A percentile compares a stretch with the other conserved stretches of the same genome.
Conservation (phyloP, 257 asterid genomes). For the Anisodus acutangulus region DNA sequence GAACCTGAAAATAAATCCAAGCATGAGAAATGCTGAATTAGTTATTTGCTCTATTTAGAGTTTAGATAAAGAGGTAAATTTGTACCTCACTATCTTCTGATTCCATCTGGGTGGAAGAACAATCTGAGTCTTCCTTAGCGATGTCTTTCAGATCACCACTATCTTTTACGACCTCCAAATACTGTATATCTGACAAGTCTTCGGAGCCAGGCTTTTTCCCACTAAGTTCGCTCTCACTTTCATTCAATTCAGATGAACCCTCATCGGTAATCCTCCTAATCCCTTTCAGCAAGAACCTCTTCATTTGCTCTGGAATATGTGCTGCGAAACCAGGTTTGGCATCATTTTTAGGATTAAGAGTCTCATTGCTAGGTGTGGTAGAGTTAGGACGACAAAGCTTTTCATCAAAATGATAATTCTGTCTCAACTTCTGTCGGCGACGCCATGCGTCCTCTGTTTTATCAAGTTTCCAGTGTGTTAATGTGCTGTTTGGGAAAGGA, state of each 20-base stretch:
- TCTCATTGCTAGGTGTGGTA: slow-evolving; percentile 45
- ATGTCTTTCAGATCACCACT: slow-evolving; percentile 57
- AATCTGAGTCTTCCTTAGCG: slow-evolving; percentile 63
- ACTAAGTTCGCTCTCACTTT: slow-evolving; percentile 62
- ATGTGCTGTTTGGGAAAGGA: slow-evolving; percentile 72
- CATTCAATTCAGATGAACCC: slow-evolving; percentile 60
- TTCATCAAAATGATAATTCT: slow-evolving; percentile 89
- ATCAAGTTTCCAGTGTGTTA: slow-evolving; percentile 90
- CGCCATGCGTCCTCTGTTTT: slow-evolving; percentile 98
- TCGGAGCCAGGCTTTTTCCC: slow-evolving; percentile 52
- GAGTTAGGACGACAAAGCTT: slow-evolving; percentile 76
- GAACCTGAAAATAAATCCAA: slow-evolving; percentile 64
- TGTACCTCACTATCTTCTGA: slow-evolving; percentile 82
- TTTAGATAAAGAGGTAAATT: slow-evolving; percentile 12
- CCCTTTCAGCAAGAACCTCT: slow-evolving; percentile 76
- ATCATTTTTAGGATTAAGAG: slow-evolving; percentile 53
- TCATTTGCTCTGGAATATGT: slow-evolving; percentile 77
- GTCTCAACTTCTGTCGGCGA: slow-evolving; percentile 87
- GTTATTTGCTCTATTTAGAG: slow-evolving; percentile 25
- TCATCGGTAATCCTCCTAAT: slow-evolving; percentile 80
- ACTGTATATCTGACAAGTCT: slow-evolving; percentile 50
- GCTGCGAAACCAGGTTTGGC: slow-evolving; percentile 61
- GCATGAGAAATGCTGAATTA: slow-evolving; percentile 34
- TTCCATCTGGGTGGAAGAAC: slow-evolving; percentile 51
- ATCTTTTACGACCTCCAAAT: slow-evolving; percentile 54